Percentiles rank a stretch among this genome's conserved stretches.
Conservation (phyloP, 768 basidiomycete genomes). For the Chlorophyllum brunneum region DNA sequence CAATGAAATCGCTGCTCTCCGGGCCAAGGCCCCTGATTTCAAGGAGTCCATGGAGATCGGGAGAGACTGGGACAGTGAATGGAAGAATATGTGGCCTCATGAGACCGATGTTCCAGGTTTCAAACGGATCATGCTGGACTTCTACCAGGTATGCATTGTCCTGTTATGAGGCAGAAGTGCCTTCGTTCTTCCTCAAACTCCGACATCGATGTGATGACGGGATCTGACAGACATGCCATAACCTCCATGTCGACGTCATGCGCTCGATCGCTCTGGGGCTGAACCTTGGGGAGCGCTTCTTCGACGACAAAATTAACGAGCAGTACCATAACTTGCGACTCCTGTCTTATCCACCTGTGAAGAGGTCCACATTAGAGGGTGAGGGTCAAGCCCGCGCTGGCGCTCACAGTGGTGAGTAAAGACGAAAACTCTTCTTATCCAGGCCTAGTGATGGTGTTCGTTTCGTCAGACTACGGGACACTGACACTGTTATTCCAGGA, state of each 20-base stretch:
- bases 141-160: conserved; percentile 53
- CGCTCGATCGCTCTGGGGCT: conserved; percentile 82
- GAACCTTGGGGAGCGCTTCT: conserved; percentile 67
- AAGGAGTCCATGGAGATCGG: conserved; percentile 92
- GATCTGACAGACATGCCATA: conserved; percentile 58
- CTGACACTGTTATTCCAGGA: conserved; percentile 82
- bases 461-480: conserved; percentile 66
- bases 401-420: conserved; percentile 62
- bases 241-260: conserved; percentile 75
- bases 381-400: conserved; percentile 80
- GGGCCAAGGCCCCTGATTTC: conserved; percentile 73
- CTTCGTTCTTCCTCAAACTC: background rate
- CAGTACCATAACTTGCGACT: conserved; percentile 81
- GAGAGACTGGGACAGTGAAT: conserved; percentile 71
- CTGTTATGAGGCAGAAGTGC: background rate
- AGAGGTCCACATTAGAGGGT: conserved; percentile 46
- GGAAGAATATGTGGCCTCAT: conserved; percentile 80
- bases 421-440: conserved; percentile 6
- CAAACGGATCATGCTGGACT: conserved; percentile 68
- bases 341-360: conserved; percentile 78
- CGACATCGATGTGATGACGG: conserved; percentile 3
- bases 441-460: background rate
- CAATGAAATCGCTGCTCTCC: conserved; percentile 67
- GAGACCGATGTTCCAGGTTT: conserved; percentile 62
- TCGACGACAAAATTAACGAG: conserved; percentile 70